phyloP scores from a whole-genome alignment of 306 rosid genomes.

The Lotus japonicus region DNA sequence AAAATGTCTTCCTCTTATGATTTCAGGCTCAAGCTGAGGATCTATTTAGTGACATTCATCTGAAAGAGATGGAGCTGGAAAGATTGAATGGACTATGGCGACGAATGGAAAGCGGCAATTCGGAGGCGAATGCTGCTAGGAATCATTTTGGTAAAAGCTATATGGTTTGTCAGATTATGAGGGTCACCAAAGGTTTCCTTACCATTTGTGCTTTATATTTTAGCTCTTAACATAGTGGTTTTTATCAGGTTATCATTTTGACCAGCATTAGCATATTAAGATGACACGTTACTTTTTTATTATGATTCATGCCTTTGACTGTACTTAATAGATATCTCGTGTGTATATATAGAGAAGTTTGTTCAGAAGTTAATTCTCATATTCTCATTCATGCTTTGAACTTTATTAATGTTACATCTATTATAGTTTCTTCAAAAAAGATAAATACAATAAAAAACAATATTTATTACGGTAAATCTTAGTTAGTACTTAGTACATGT shows the following conservation, averaged over 20 bases:
- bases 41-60: constrained; percentile 59
- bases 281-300: constrained; percentile 9
- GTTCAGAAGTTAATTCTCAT: not conserved
- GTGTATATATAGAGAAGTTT: constrained; percentile 2
- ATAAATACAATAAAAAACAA: too few species aligned
- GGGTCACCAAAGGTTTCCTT: constrained; percentile 54
- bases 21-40: constrained; percentile 91
- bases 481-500: too few species aligned
- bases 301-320: not conserved
- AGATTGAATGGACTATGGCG: constrained; percentile 62
- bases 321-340: constrained; percentile 4
- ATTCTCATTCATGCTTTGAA: too few species aligned
- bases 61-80: constrained; percentile 82
- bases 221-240: constrained; percentile 68
- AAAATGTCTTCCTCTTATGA: constrained; percentile 6
- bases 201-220: constrained; percentile 80
- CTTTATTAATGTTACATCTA: too few species aligned
- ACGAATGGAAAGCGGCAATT: constrained; percentile 29
- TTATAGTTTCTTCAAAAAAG: too few species aligned
- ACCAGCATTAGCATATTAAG: constrained; percentile 3
- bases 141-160: constrained; percentile 54
- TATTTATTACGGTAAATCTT: too few species aligned
- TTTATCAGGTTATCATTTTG: constrained; percentile 76
- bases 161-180: constrained; percentile 51
- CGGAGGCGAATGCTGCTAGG: constrained; percentile 48